phyloP scores from a whole-genome alignment of 2,329 filamentous ascomycete species.

The Colletotrichum sp. region DNA sequence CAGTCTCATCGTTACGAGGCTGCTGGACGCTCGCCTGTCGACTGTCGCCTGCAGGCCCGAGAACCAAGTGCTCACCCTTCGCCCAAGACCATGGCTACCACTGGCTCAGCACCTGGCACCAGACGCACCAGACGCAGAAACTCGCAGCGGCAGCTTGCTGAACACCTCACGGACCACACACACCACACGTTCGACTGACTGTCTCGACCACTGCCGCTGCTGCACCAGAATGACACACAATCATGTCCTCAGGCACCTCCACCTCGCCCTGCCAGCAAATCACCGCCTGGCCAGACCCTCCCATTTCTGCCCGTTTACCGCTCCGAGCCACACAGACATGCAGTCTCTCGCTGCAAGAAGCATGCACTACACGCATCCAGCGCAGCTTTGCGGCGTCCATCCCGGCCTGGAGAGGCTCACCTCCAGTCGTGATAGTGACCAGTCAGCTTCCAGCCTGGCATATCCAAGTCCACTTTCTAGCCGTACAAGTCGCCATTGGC shows the following conservation, averaged over 20 bases:
- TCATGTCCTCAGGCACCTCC: conserved; percentile 14
- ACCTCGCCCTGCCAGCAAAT: conserved; percentile 15
- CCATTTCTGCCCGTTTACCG: conserved; percentile 13
- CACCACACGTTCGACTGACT: background rate
- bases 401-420: background rate
- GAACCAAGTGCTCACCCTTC: background rate
- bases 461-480: background rate
- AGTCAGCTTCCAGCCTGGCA: background rate
- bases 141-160: background rate
- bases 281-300: conserved; percentile 5
- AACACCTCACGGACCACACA: background rate
- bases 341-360: conserved; percentile 1
- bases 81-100: background rate
- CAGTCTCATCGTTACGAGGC: conserved; percentile 32
- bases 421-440: background rate
- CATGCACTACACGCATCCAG: conserved; percentile 14
- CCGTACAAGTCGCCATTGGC: background rate
- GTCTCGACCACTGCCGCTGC: background rate
- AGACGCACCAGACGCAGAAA: background rate
- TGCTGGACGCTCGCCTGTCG: conserved; percentile 23
- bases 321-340: conserved; percentile 17
- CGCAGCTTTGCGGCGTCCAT: conserved; percentile 12
- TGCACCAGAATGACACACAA: conserved; percentile 2
- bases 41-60: conserved; percentile 4
- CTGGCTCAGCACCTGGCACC: background rate